Conservation (phyloP, 805 yeast genomes). For the Starmerella lactis-condensi region DNA sequence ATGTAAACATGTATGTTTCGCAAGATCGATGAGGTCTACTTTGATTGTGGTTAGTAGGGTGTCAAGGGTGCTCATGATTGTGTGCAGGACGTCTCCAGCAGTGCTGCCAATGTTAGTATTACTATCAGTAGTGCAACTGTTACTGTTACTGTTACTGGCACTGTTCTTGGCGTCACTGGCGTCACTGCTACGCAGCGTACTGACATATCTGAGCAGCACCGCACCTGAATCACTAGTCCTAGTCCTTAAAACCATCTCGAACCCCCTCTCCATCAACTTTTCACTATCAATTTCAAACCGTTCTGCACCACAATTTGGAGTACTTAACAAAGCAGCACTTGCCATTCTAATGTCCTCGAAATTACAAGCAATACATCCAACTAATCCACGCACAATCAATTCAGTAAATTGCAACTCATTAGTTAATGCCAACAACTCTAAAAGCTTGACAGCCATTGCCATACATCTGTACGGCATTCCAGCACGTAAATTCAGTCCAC, state of each 20-base stretch:
- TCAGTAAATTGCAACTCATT: slow-evolving; percentile 34
- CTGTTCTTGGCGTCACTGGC: too few relatives aligned
- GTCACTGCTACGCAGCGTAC: too few relatives aligned
- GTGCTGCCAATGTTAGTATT: too few relatives aligned
- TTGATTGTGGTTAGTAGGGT: too few relatives aligned
- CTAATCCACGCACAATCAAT: slow-evolving; percentile 30
- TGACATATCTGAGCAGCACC: slow-evolving; percentile 6
- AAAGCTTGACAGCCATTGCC: slow-evolving; percentile 32
- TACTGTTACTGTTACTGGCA: too few relatives aligned
- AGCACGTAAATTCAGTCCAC: slow-evolving; percentile 31
- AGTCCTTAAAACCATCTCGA: slow-evolving; percentile 5
- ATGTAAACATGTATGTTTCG: slow-evolving; percentile 1
- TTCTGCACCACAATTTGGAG: too few relatives aligned
- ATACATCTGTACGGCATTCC: slow-evolving; percentile 39
- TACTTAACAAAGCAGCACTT: slow-evolving; percentile 31
- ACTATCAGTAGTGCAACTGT: too few relatives aligned
- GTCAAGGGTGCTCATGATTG: too few relatives aligned
- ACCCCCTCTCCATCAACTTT: slow-evolving; percentile 1
- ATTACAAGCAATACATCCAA: slow-evolving; percentile 48
- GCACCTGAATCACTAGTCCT: slow-evolving; percentile 13
- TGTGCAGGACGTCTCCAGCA: too few relatives aligned
- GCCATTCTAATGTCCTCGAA: slow-evolving; percentile 56
- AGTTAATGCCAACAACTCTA: slow-evolving; percentile 30
- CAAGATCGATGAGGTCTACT: too few relatives aligned
- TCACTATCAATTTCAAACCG: slow-evolving; percentile 1